Evolutionary conservation across 495 filamentous ascomycete species (phyloP), one percentile per base, ranked within the genome.

Genomic region (Penicillium pancosmium): DNA sequence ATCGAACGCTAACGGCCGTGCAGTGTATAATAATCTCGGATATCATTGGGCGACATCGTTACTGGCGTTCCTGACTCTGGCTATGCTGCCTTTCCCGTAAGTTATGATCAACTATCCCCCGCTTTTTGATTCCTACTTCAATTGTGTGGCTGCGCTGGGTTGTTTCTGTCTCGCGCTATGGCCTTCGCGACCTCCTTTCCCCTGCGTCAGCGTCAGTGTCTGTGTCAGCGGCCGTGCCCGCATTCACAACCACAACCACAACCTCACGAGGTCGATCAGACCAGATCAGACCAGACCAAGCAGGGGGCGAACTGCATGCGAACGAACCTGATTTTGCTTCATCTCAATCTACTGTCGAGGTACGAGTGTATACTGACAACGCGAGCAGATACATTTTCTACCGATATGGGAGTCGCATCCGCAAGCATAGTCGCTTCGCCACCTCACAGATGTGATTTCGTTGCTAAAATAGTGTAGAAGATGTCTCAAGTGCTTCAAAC

Each of bases 41-140:
- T 87, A 81, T 57, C 86, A 91, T 62, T 91, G 89, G 89, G 89
- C 87, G 11, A 86, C 86, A 2, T 84, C 81, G 4, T 70, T 91
- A 38, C 68, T 91, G 21, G 89, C 80, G 5, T 89, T 91, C 64
- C 66, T 91, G n/a, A 88, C 87, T 4, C 68, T 91, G 33, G 75
- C 73, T 50, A 86, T 91, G 83, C 70, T 84, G 62, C 89, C 88
- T 19, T 88, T 90, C 50, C 87, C 88, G 61, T 89, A 71, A 75
- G 80, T 79, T 9, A 13, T 54, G 54, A 44, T 50, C 36, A 1
- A 33, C 19, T 52, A 25, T 46, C n/a, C 27, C 35, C n/a, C 25
- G 13, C 21, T 36, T 38, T 50, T 43, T 8, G 4, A 10, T 44
- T 44, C 18, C 16, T 44, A 4, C 41, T 8, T 44, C 4, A n/a